phyloP scores from a whole-genome alignment of 768 basidiomycete species.

The Megacollybia marginata region DNA sequence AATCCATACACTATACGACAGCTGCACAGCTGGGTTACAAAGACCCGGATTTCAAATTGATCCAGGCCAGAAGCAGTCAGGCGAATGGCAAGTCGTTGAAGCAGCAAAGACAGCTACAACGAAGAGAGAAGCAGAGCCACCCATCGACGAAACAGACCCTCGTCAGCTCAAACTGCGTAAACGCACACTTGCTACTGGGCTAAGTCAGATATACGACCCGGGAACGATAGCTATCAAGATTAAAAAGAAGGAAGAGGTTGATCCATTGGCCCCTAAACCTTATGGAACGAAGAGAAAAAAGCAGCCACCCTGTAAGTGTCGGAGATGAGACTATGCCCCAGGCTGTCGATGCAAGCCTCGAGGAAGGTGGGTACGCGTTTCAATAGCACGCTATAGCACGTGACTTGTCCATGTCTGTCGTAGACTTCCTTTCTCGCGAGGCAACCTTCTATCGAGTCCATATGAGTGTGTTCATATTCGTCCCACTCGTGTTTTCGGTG shows the following conservation, averaged over 20 bases:
- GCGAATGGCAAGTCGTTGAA: conserved; percentile 70
- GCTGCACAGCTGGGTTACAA: conserved; percentile 74
- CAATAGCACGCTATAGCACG: too few relatives aligned
- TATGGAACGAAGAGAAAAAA: too few relatives aligned
- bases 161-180: conserved; percentile 63
- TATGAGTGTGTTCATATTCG: conserved; percentile 39
- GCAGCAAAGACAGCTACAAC: conserved; percentile 9
- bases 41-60: conserved; percentile 68
- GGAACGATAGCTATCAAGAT: conserved; percentile 58
- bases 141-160: conserved; percentile 41
- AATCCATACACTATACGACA: conserved; percentile 81
- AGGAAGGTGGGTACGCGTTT: too few relatives aligned
- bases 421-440: conserved; percentile 10
- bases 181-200: conserved; percentile 49
- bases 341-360: too few relatives aligned
- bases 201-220: conserved; percentile 81
- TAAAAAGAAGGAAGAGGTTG: conserved; percentile 39
- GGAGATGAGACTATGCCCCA: too few relatives aligned
- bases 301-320: too few relatives aligned
- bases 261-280: background rate
- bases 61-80: conserved; percentile 55
- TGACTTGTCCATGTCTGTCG: background rate
- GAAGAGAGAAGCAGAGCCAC: conserved; percentile 32
- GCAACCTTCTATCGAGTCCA: conserved; percentile 51
- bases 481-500: conserved; percentile 52